phyloP scores from a whole-genome alignment of 2,329 filamentous ascomycete species.

The Calonectria multiphialidica region DNA sequence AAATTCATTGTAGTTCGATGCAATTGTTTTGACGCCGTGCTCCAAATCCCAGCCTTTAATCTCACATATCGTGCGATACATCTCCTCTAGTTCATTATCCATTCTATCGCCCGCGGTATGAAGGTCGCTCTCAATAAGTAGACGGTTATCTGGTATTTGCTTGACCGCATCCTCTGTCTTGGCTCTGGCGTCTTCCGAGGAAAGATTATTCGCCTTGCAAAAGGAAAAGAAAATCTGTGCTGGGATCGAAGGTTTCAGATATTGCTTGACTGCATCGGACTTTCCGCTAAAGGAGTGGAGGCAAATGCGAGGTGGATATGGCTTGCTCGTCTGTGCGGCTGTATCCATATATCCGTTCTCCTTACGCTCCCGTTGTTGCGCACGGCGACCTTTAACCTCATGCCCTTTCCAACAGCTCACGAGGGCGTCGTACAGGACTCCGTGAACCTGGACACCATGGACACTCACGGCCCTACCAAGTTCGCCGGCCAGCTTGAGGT shows the following conservation, averaged over 20 bases:
- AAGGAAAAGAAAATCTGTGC: conserved; percentile 88
- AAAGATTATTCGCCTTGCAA: conserved; percentile 82
- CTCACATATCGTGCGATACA: conserved; percentile 77
- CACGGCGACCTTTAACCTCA: conserved; percentile 68
- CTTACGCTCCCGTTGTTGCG: conserved; percentile 43
- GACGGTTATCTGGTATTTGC: conserved; percentile 77
- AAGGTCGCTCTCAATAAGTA: conserved; percentile 89
- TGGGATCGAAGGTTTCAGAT: conserved; percentile 78
- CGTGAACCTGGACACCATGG: conserved; percentile 80
- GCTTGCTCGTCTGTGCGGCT: conserved; percentile 52
- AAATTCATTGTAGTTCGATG: conserved; percentile 81
- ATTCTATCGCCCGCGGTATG: conserved; percentile 83
- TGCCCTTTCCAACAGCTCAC: conserved; percentile 72
- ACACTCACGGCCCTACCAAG: conserved; percentile 72
- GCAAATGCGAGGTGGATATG: conserved; percentile 85
- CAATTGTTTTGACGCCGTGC: conserved; percentile 75
- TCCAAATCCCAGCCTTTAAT: conserved; percentile 80
- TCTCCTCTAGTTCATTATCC: conserved; percentile 80
- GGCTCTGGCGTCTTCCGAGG: conserved; percentile 57
- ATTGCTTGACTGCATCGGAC: conserved; percentile 79
- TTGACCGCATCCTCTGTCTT: conserved; percentile 74
- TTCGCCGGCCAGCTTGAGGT: conserved; percentile 76
- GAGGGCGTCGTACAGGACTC: conserved; percentile 72
- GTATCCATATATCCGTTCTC: neutral
- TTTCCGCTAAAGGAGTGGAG: conserved; percentile 90